Base-by-base conservation (phyloP, 2,329 filamentous ascomycete species). In the Ascochyta lentis region DNA sequence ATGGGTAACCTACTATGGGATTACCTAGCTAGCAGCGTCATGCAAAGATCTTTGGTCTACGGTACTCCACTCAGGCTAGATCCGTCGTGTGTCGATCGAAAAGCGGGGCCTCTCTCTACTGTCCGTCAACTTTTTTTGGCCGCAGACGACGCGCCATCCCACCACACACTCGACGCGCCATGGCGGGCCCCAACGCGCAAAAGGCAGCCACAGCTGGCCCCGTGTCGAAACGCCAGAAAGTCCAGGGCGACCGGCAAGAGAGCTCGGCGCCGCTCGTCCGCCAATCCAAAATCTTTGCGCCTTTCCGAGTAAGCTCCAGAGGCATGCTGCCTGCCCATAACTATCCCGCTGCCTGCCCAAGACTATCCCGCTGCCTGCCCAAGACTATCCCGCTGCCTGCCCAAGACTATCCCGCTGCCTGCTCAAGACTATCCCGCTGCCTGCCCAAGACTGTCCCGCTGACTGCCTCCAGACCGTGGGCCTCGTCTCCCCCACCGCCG, bases 401-500 rank as follows among this genome's bases (percentile, higher is more conserved):
- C 19, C 19, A 19, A 19, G 19, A 19, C 19, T 19, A 3, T 19
- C 19, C 19, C 19, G n/a, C 15, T 6, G 33, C 6, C 15, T 16
- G 33, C 15, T 1, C 15, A 16, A 6, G 10, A 16, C 15, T 35
- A 1, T 19, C 19, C 19, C 19, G n/a, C 15, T 6, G 33, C 6
- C 15, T 16, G 33, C 15, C 5, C 15, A 16, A 6, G 10, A 16
- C 15, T 35, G 19, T 31, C 15, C n/a, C n/a, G 42, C 49, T 68
- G 42, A 67, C 55, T 12, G 7, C 23, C 19, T 24, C 13, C 72
- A 96, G 91, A 97, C 94, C 42, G 85, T 99, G 63, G 95, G 95
- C 15, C 83, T 99, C 29, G 92, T 99, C 2, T 97, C 95, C 5
- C 92, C 95, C 0, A 97, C 94, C 2, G 79, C 83, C 44, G 92